A percentile compares a stretch with the other conserved stretches of the same genome.
These are phyloP conservation scores for Thecaphora frezii DNA, from an alignment of 1,284 basidiomycete species.

Conservation along the genomic window DNA sequence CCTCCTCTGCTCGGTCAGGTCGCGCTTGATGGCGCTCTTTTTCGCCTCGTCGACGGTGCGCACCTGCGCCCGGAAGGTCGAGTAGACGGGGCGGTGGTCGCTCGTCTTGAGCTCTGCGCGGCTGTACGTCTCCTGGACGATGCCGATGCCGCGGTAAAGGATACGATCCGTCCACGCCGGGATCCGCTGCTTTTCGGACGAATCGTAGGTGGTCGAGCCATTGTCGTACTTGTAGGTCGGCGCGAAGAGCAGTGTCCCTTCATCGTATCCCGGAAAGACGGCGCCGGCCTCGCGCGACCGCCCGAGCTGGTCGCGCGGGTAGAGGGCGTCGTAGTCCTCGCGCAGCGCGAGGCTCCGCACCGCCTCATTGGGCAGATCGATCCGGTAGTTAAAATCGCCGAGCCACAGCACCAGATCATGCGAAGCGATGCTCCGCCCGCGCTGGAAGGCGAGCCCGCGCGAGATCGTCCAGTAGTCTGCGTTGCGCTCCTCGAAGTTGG, in stretches of 20 bases:
- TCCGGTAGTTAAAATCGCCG: slow-evolving; percentile 91
- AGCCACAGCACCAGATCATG: slow-evolving; percentile 91
- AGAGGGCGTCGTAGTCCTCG: slow-evolving; percentile 72
- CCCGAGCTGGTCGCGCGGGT: slow-evolving; percentile 69
- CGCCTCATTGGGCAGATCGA: slow-evolving; percentile 79
- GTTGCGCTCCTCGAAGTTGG: slow-evolving; percentile 85
- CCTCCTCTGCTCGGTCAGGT: slow-evolving; percentile 59
- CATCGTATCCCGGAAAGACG: slow-evolving; percentile 81
- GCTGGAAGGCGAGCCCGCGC: slow-evolving; percentile 78
- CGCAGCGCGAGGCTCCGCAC: slow-evolving; percentile 64
- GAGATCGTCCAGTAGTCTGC: slow-evolving; percentile 87
- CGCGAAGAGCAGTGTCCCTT: slow-evolving; percentile 82
- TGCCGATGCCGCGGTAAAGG: slow-evolving; percentile 66
- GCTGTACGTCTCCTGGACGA: slow-evolving; percentile 59
- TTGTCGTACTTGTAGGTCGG: slow-evolving; percentile 86
- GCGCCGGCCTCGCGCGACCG: slow-evolving; percentile 18
- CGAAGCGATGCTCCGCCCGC: slow-evolving; percentile 81
- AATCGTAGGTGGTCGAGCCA: slow-evolving; percentile 80
- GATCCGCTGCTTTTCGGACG: slow-evolving; percentile 91
- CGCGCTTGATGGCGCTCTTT: slow-evolving; percentile 70
- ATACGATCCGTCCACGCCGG: slow-evolving; percentile 84
- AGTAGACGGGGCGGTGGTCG: slow-evolving; percentile 94
- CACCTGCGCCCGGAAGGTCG: slow-evolving; percentile 75
- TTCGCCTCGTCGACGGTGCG: slow-evolving; percentile 77
- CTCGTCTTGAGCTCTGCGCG: slow-evolving; percentile 81